Percentiles rank a stretch among this genome's conserved stretches.
These are phyloP conservation scores for Eucalyptus pumila DNA, from an alignment of 345 rosid genomes.

Conservation along the genomic window DNA sequence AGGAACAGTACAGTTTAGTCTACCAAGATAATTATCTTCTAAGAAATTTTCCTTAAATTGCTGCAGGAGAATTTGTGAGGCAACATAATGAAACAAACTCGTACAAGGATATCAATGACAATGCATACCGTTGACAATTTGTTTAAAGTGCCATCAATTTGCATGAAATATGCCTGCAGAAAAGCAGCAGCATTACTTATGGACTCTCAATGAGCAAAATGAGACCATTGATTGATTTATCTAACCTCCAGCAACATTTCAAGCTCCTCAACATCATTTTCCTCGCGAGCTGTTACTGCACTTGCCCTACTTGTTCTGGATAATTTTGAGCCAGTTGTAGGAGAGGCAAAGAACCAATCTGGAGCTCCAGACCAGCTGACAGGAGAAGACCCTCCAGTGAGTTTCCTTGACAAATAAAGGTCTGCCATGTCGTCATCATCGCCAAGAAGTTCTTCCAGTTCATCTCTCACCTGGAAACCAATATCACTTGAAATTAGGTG, in stretches of 20 bases:
- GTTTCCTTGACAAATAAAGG: slow-evolving; percentile 42
- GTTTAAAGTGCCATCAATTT: slow-evolving; percentile 42
- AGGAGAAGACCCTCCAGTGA: slow-evolving; percentile 19
- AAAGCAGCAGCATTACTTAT: background rate
- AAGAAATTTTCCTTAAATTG: background rate
- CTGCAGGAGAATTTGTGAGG: background rate
- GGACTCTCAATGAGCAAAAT: background rate
- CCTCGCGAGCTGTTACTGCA: slow-evolving; percentile 16
- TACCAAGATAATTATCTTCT: background rate
- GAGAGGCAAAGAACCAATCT: slow-evolving; percentile 20
- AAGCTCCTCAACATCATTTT: slow-evolving; percentile 51
- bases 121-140: slow-evolving; percentile 34
- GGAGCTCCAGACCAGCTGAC: slow-evolving; percentile 19
- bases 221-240: background rate
- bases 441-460: slow-evolving; percentile 41
- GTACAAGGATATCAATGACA: background rate
- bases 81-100: background rate
- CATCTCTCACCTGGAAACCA: slow-evolving; percentile 32
- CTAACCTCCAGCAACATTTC: slow-evolving; percentile 59
- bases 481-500: background rate
- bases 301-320: slow-evolving; percentile 34
- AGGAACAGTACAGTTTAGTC: background rate
- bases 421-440: slow-evolving; percentile 51
- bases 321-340: slow-evolving; percentile 28
- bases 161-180: slow-evolving; percentile 57